These are phyloP conservation scores for Phallus indusiatus DNA, from an alignment of 768 basidiomycete genomes.

Conservation along the genomic window DNA sequence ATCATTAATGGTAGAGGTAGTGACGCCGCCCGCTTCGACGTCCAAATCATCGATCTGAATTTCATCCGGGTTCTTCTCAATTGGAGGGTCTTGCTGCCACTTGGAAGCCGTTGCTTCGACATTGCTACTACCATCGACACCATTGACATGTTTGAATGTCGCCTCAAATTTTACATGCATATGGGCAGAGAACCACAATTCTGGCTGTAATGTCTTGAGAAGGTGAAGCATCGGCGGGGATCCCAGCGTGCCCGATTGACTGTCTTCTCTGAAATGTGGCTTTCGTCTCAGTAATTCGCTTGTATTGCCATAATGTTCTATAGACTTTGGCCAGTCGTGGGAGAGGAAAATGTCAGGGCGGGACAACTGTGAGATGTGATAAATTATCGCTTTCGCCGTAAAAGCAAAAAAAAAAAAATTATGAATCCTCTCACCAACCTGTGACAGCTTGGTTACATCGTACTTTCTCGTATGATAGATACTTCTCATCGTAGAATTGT, in stretches of 20 bases:
- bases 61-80: conserved; percentile 40
- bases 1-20: conserved; percentile 16
- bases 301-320: conserved; percentile 75
- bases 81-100: background rate
- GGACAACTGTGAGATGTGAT: conserved; percentile 33
- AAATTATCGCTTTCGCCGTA: background rate
- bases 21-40: conserved; percentile 30
- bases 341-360: conserved; percentile 75
- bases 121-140: background rate
- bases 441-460: conserved; percentile 64
- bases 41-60: conserved; percentile 39
- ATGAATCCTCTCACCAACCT: conserved; percentile 23
- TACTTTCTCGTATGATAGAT: conserved; percentile 90
- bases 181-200: conserved; percentile 92
- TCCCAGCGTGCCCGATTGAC: conserved; percentile 60
- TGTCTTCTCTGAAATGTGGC: conserved; percentile 66
- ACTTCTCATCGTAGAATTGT: conserved; percentile 59
- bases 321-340: conserved; percentile 91
- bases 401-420: background rate
- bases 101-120: background rate
- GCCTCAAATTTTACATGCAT: conserved; percentile 85
- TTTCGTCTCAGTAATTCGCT: conserved; percentile 59
- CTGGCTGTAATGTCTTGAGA: conserved; percentile 58
- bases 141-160: conserved; percentile 19
- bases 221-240: conserved; percentile 81